These are phyloP conservation scores for Mycena chlorophos DNA, from an alignment of 768 basidiomycete genomes.

Conservation along the genomic window DNA sequence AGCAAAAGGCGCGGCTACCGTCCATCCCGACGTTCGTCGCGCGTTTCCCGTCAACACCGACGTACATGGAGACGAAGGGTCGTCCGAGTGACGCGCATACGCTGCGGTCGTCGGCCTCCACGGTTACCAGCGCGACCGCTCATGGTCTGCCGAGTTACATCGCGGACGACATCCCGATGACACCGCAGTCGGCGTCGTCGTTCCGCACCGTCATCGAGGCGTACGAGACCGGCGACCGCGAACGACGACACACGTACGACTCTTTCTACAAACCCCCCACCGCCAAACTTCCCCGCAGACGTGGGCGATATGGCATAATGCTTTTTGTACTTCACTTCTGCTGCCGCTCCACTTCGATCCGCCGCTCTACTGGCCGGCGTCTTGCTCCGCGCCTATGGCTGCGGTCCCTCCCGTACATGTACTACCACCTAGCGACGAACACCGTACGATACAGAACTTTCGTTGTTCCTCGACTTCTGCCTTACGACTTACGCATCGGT, in stretches of 20 bases:
- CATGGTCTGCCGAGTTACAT: not conserved
- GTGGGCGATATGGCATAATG: not conserved
- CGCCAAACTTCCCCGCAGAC: not conserved
- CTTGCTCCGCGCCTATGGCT: no score
- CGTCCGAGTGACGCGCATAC: not conserved
- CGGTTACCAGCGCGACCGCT: not conserved
- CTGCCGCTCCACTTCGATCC: no score
- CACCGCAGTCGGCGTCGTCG: not conserved
- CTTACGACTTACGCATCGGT: not conserved
- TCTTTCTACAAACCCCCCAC: not conserved
- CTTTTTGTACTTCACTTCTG: not conserved
- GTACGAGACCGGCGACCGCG: not conserved
- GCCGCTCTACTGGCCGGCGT: no score
- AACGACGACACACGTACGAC: no score
- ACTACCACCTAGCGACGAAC: no score
- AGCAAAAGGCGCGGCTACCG: not conserved
- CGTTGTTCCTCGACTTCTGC: no score
- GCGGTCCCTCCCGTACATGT: no score
- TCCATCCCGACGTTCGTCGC: not conserved
- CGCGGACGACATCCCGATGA: not conserved
- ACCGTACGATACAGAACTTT: no score
- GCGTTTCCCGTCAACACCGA: not conserved
- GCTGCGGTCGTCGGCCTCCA: not conserved
- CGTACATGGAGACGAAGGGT: not conserved
- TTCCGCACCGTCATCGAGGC: not conserved